A percentile compares a stretch with the other conserved stretches of the same genome.
These are phyloP conservation scores for Penicillium capsulatum DNA, from an alignment of 2,329 filamentous ascomycete genomes.

Conservation along the genomic window DNA sequence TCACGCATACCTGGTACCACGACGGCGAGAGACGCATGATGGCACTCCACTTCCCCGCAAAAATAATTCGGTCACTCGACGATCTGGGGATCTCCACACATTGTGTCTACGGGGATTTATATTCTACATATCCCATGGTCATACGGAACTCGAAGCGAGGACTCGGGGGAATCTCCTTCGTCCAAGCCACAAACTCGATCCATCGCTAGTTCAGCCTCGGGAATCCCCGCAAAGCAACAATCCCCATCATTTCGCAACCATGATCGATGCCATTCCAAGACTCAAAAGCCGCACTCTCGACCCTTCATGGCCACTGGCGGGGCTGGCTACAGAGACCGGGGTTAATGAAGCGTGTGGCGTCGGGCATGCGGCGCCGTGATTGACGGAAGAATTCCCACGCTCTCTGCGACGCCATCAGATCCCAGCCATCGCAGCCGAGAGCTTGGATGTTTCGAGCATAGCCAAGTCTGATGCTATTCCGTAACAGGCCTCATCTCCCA, in stretches of 20 bases:
- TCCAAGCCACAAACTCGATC: slow-evolving; percentile 4
- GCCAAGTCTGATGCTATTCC: slow-evolving; percentile 1
- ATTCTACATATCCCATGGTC: too few species aligned
- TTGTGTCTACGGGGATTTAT: too few species aligned
- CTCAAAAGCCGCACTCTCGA: too few species aligned
- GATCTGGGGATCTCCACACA: too few species aligned
- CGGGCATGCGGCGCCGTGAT: slow-evolving; percentile 11
- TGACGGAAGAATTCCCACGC: slow-evolving; percentile 18
- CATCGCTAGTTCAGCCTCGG: slow-evolving; percentile 1
- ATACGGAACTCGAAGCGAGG: too few species aligned
- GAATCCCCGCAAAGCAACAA: not conserved
- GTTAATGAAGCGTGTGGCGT: not conserved
- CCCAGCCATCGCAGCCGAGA: not conserved
- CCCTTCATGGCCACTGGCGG: too few species aligned
- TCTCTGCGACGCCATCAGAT: slow-evolving; percentile 2
- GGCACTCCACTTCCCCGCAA: too few species aligned
- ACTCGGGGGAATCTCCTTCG: slow-evolving; percentile 7
- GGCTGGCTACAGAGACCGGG: too few species aligned
- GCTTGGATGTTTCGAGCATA: not conserved
- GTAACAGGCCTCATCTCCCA: not conserved
- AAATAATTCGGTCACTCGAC: too few species aligned
- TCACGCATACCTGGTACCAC: slow-evolving; percentile 55
- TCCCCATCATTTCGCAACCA: too few species aligned
- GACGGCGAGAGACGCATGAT: slow-evolving; percentile 54
- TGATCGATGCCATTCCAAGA: too few species aligned